A percentile compares a stretch with the other conserved stretches of the same genome.
phyloP scores from a whole-genome alignment of 306 rosid genomes.

The Gleditsia sinensis region DNA sequence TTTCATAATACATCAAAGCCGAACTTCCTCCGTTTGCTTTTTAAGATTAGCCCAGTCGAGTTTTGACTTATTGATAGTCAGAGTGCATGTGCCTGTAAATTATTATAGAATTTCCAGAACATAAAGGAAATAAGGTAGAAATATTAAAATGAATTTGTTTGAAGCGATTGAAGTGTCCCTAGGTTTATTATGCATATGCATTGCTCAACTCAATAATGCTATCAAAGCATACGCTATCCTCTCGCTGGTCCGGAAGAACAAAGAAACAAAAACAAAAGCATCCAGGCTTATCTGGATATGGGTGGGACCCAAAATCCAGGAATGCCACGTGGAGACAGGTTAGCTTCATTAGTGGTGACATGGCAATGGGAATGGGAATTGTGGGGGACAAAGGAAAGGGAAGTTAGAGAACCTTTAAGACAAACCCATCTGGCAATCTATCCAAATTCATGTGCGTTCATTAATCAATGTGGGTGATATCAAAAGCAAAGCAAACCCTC shows the following conservation, averaged over 20 bases:
- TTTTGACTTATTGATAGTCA: neutral
- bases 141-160: neutral
- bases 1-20: no score
- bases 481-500: conserved; percentile 35
- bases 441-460: conserved; percentile 81
- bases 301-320: conserved; percentile 32
- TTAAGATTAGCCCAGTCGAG: neutral
- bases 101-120: conserved; percentile 24
- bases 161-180: neutral
- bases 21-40: no score
- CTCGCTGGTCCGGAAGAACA: neutral
- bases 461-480: conserved; percentile 41
- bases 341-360: conserved; percentile 39
- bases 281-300: conserved; percentile 42
- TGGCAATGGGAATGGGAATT: conserved; percentile 37
- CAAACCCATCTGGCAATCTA: conserved; percentile 58
- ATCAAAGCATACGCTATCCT: neutral
- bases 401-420: conserved; percentile 53
- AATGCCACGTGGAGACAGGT: conserved; percentile 52
- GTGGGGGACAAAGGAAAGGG: conserved; percentile 33
- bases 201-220: conserved; percentile 6
- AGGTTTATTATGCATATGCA: conserved; percentile 27
- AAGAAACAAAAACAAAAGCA: neutral
- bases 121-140: conserved; percentile 3
- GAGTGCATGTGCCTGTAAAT: conserved; percentile 23